These are phyloP conservation scores for Simplicillium aogashimaense DNA, from an alignment of 2,329 filamentous ascomycete genomes.

Conservation along the genomic window DNA sequence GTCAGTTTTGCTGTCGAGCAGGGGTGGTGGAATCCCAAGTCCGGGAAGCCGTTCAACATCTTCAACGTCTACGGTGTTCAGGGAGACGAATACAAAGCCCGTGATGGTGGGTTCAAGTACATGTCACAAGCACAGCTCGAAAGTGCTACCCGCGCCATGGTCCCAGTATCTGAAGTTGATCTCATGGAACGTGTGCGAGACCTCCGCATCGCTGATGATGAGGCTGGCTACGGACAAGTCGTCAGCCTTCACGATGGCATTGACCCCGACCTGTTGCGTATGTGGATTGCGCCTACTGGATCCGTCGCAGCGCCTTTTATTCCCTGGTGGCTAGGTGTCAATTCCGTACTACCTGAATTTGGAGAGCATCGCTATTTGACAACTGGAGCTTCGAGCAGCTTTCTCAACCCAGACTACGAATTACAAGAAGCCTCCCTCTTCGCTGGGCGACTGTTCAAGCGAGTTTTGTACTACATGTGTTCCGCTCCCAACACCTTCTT, in stretches of 20 bases:
- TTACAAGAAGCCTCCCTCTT: slow-evolving; percentile 16
- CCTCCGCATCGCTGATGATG: slow-evolving; percentile 15
- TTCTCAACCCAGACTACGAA: slow-evolving; percentile 14
- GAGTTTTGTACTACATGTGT: slow-evolving; percentile 18
- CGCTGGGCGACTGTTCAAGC: slow-evolving; percentile 16
- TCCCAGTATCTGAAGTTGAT: slow-evolving; percentile 37
- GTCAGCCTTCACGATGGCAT: slow-evolving; percentile 11
- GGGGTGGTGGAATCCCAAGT: slow-evolving; percentile 14
- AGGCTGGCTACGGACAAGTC: slow-evolving; percentile 18
- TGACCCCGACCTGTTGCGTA: slow-evolving; percentile 12
- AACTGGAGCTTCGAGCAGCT: slow-evolving; percentile 14
- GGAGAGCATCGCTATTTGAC: slow-evolving; percentile 17
- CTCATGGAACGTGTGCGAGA: slow-evolving; percentile 26
- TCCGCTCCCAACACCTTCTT: slow-evolving; percentile 12
- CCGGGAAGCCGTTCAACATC: slow-evolving; percentile 15
- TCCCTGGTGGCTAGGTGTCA: slow-evolving; percentile 17
- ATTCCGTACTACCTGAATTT: slow-evolving; percentile 14
- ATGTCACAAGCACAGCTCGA: slow-evolving; percentile 17
- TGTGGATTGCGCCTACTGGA: slow-evolving; percentile 16
- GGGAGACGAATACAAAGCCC: slow-evolving; percentile 11
- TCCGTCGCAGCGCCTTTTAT: slow-evolving; percentile 16
- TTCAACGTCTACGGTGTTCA: slow-evolving; percentile 15
- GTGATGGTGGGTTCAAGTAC: slow-evolving; percentile 18
- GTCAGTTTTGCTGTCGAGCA: slow-evolving; percentile 15
- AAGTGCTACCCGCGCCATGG: slow-evolving; percentile 23